Evolutionary conservation across 768 basidiomycete species (phyloP), one percentile per base, ranked within the genome.

Genomic region (Serendipita sp.): DNA sequence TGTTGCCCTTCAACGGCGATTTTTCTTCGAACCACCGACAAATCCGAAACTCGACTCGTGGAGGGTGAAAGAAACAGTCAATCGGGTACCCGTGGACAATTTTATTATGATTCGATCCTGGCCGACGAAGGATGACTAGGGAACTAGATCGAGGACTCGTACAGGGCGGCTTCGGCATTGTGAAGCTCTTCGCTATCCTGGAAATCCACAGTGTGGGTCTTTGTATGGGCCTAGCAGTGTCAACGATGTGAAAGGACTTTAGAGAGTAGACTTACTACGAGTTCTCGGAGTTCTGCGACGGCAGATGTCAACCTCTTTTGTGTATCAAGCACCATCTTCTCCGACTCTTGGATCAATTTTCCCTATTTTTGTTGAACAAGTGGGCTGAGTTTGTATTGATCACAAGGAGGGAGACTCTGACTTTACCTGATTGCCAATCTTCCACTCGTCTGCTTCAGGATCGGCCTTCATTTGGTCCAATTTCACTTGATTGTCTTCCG

Each of bases 261-360:
- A 31, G n/a, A 52, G 34, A 44, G 60, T 15, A 36, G 68, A 82
- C 88, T 66, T 72, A 93, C 91, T 63, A 90, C 72, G 52, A 90
- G 73, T 65, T 81, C 79, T 67, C 78, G 75, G 65, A 93, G 77
- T 64, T 87, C 87, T 64, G 76, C 82, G 34, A 77, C 76, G 36
- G 82, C 83, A 69, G 78, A 80, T 53, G 77, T 81, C n/a, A 90
- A 75, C 53, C 86, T 80, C 63, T 72, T 78, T 64, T 76, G 74
- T 23, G 84, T 79, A 70, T 91, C 88, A 62, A 74, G 74, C 65
- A 91, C 80, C 90, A 94, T 90, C 77, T 83, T 89, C 66, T 81
- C 75, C 46, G 85, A 84, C 76, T 94, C 91, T 64, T 87, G 84
- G 58, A 84, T 74, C 75, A 91, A 76, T 70, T 79, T 81, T 63